These are phyloP conservation scores for Fistulifera pelliculosa DNA, from an alignment of 108 stramenopile species.

Conservation along the genomic window DNA sequence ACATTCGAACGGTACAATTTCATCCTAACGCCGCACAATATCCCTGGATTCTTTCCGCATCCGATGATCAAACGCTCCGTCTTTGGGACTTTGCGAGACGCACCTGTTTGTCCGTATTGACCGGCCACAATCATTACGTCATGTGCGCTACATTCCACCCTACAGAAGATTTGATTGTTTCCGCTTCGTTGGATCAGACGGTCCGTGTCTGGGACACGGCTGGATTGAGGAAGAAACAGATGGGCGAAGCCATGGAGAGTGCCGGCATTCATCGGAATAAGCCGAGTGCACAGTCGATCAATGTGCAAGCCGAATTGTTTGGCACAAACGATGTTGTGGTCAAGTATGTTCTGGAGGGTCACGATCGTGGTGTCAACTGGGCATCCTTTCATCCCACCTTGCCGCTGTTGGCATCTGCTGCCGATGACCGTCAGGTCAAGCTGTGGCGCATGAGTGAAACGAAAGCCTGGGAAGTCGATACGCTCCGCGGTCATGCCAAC, in stretches of 20 bases:
- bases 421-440: slow-evolving; percentile 99
- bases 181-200: slow-evolving; percentile 97
- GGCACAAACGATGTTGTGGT: slow-evolving; percentile 98
- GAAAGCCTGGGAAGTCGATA: slow-evolving; percentile 99
- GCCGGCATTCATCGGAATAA: background rate
- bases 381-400: slow-evolving; percentile 97
- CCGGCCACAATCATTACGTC: slow-evolving; percentile 99
- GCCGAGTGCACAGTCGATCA: slow-evolving; percentile 43
- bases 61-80: slow-evolving; percentile 96
- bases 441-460: slow-evolving; percentile 99
- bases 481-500: slow-evolving; percentile 98
- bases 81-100: slow-evolving; percentile 99
- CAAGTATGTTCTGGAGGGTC: slow-evolving; percentile 98
- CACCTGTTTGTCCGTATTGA: slow-evolving; percentile 92
- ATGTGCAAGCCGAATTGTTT: slow-evolving; percentile 96
- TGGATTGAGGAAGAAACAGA: slow-evolving; percentile 94
- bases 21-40: slow-evolving; percentile 91
- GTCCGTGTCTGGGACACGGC: slow-evolving; percentile 99
- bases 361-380: slow-evolving; percentile 99
- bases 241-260: slow-evolving; percentile 46
- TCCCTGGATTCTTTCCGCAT: slow-evolving; percentile 91
- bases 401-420: slow-evolving; percentile 93
- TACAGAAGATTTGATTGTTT: slow-evolving; percentile 97
- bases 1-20: slow-evolving; percentile 99
- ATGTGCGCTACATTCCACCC: slow-evolving; percentile 99